Conservation (phyloP, 2,329 filamentous ascomycete genomes). For the Chalaropsis thielavioides region DNA sequence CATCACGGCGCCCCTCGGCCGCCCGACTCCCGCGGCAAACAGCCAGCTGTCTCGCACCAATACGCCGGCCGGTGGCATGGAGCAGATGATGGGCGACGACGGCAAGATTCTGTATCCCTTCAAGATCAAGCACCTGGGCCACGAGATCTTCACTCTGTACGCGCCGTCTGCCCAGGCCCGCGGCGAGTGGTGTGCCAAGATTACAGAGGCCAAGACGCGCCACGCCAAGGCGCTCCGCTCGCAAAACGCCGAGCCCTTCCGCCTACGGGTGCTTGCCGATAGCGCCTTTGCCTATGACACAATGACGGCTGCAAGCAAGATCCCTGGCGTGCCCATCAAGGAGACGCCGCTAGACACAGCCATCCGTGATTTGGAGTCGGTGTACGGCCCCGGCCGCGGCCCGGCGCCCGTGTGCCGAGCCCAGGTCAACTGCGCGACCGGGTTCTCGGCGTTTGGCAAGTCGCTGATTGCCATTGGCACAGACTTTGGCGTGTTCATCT, state of each 20-base stretch:
- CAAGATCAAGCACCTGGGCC: slow-evolving; percentile 85
- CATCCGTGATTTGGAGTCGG: slow-evolving; percentile 72
- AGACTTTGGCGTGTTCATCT: slow-evolving; percentile 83
- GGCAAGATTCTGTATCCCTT: slow-evolving; percentile 86
- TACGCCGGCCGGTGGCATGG: slow-evolving; percentile 23
- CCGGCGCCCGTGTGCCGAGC: slow-evolving; percentile 70
- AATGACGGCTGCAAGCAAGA: slow-evolving; percentile 43
- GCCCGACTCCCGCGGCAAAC: slow-evolving; percentile 54
- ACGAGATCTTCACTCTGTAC: slow-evolving; percentile 84
- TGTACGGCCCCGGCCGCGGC: slow-evolving; percentile 54
- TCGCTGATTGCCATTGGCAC: slow-evolving; percentile 88
- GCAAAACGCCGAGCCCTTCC: slow-evolving; percentile 93
- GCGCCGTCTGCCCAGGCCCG: slow-evolving; percentile 61
- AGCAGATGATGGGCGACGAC: slow-evolving; percentile 39
- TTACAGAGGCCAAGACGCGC: slow-evolving; percentile 85
- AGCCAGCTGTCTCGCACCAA: slow-evolving; percentile 42
- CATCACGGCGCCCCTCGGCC: slow-evolving; percentile 46
- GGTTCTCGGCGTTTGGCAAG: slow-evolving; percentile 71
- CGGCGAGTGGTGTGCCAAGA: slow-evolving; percentile 82
- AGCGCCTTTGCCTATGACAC: slow-evolving; percentile 74
- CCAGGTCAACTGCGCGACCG: slow-evolving; percentile 81
- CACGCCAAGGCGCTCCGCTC: slow-evolving; percentile 78
- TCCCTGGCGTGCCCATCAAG: slow-evolving; percentile 57
- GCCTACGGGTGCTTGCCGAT: slow-evolving; percentile 80
- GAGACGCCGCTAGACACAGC: slow-evolving; percentile 86